Evolutionary conservation across 73 alveolate species (phyloP), one percentile per base, ranked within the genome.

Genomic region (Uronychia binucleata): DNA sequence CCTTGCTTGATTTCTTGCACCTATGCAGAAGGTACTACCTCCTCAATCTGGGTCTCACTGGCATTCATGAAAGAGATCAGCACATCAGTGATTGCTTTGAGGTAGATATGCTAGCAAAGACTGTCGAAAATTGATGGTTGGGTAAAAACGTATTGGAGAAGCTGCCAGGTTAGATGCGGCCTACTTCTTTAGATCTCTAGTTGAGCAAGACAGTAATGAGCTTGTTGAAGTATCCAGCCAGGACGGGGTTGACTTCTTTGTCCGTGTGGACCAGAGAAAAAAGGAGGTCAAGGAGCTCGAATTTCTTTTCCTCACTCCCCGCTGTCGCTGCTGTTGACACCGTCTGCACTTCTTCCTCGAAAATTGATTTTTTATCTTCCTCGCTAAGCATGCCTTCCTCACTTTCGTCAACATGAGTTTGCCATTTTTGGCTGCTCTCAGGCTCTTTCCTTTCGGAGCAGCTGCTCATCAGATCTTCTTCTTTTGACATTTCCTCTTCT

Each of bases 201-300:
- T 34, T 58, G 34, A 79, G 34, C 11, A 79, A 28, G 28, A 79
- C 58, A 30, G 19, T 79, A 26, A 34, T 8, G 1, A 79, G 58
- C 58, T 78, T 34, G 11, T 67, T 25, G 58, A 79, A 79, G 58
- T 79, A 79, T 30, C 86, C 86, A n/a, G 86, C 77, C 11, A 79
- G 78, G 1, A 79, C 86, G 58, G 34, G 59, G 30, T 79, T 79
- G 57, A 79, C 26, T 1, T 26, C 78, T 14, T 79, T 25, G 26
- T 79, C 86, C 30, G 86, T 79, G 26, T 79, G 59, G 30, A 79
- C 58, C 79, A 79, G 57, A 14, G 19, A 35, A n/a, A n/a, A 33
- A 11, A 79, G 86, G 33, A 33, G 57, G 78, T 79, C 86, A 26
- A 79, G 58, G 33, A 79, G 33, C 0, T 79, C 86, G 58, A n/a